Evolutionary conservation across 2,329 filamentous ascomycete genomes (phyloP).

Genomic region (Macroventuria anomochaeta): DNA sequence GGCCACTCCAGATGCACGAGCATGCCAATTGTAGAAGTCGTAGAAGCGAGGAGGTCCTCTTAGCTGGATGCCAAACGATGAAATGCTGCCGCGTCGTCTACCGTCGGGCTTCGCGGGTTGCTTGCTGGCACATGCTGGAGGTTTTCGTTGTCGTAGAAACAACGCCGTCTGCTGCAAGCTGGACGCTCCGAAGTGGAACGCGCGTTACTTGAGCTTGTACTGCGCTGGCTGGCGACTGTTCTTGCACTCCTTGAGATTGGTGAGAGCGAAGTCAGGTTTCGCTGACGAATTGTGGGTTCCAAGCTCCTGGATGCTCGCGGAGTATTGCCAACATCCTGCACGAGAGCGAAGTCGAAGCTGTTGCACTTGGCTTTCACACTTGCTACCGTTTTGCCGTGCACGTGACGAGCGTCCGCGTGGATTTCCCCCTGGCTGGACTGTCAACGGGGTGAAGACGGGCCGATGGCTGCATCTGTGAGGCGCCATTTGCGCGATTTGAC

Average conservation of each 20-base stretch:
- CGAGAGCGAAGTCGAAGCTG: background rate
- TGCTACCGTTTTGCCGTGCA: background rate
- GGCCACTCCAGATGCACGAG: background rate
- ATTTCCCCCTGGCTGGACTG: background rate
- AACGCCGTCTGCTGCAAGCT: background rate
- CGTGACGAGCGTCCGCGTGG: background rate
- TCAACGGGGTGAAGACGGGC: conserved; percentile 1
- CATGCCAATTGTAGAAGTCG: background rate
- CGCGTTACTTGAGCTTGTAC: background rate
- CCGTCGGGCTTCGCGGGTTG: no score
- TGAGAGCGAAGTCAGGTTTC: no score
- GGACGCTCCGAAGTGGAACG: background rate
- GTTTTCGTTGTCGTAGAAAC: background rate
- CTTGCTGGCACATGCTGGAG: no score
- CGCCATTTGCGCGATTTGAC: conserved; percentile 13
- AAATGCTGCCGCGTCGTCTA: background rate
- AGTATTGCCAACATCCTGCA: background rate
- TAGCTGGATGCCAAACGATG: no score
- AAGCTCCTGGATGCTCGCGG: background rate
- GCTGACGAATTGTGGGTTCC: background rate
- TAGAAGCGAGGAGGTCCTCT: background rate
- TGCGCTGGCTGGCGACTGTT: background rate
- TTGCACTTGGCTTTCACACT: background rate
- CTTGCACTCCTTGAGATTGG: no score
- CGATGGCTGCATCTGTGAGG: background rate